A percentile compares a stretch with the other conserved stretches of the same genome.
phyloP scores from a whole-genome alignment of 257 asterid species.

The Lavandula angustifolia region DNA sequence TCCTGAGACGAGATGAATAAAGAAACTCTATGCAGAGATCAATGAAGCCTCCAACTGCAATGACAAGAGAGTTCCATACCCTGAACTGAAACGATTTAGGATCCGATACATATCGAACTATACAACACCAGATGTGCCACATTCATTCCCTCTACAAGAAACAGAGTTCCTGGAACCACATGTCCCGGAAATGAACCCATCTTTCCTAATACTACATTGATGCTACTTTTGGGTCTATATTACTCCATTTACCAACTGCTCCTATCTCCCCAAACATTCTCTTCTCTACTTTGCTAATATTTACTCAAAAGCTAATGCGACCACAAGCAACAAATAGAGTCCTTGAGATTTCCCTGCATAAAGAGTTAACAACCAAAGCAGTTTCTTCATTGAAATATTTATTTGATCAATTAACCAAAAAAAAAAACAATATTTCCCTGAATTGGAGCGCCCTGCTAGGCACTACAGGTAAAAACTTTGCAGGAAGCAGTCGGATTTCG shows the following conservation, averaged over 20 bases:
- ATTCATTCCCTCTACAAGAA: slow-evolving; percentile 78
- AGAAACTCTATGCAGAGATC: slow-evolving; percentile 87
- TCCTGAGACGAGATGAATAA: slow-evolving; percentile 75
- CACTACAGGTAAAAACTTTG: background rate
- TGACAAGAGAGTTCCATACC: slow-evolving; percentile 88
- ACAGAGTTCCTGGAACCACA: slow-evolving; percentile 85
- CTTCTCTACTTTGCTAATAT: slow-evolving; percentile 1
- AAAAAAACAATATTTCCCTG: background rate
- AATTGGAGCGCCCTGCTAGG: too few relatives aligned
- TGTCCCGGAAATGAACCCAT: slow-evolving; percentile 98
- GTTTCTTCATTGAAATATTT: background rate
- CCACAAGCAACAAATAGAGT: slow-evolving; percentile 4
- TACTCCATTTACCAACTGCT: slow-evolving; percentile 1
- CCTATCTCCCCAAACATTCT: slow-evolving; percentile 13
- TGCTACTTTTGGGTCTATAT: background rate
- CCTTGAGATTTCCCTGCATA: slow-evolving; percentile 17
- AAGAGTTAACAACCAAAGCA: background rate
- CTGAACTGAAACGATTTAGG: slow-evolving; percentile 70
- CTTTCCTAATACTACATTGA: slow-evolving; percentile 7
- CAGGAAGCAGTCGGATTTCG: slow-evolving; percentile 24
- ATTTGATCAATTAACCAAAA: background rate
- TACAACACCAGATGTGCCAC: slow-evolving; percentile 85
- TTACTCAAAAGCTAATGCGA: slow-evolving; percentile 1
- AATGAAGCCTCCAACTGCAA: slow-evolving; percentile 71
- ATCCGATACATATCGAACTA: slow-evolving; percentile 60